Conservation (phyloP, 345 rosid species). For the Hevea brasiliensis region DNA sequence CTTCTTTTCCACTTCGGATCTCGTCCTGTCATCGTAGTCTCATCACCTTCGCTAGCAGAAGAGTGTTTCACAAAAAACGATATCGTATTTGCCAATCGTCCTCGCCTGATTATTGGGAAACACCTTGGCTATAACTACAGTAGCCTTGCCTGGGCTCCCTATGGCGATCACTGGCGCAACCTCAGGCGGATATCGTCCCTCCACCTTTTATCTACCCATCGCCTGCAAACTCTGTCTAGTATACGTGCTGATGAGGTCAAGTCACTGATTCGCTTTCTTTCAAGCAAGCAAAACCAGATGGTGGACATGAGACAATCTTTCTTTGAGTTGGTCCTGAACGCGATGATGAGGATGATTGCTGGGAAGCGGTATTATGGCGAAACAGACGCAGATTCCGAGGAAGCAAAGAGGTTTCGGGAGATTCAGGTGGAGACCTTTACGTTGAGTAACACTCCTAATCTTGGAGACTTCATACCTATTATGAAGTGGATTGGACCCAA, state of each 20-base stretch:
- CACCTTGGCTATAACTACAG: conserved; percentile 29
- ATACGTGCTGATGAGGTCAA: conserved; percentile 30
- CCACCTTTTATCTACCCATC: conserved; percentile 32
- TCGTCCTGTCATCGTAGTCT: conserved; percentile 30
- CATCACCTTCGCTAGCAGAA: conserved; percentile 27
- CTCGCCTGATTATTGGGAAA: conserved; percentile 25
- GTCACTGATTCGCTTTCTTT: conserved; percentile 5
- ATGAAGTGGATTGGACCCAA: too few species aligned
- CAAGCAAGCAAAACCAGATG: not conserved
- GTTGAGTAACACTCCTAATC: too few species aligned
- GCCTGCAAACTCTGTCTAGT: conserved; percentile 20
- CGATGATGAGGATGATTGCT: conserved; percentile 40
- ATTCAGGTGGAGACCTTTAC: too few species aligned
- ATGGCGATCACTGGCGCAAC: conserved; percentile 40
- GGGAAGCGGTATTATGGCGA: conserved; percentile 34
- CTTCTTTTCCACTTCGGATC: conserved; percentile 30
- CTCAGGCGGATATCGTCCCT: conserved; percentile 25
- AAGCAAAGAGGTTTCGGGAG: too few species aligned
- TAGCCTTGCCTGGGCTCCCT: conserved; percentile 29
- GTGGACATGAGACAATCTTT: conserved; percentile 23
- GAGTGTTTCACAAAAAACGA: conserved; percentile 43
- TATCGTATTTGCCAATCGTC: conserved; percentile 37
- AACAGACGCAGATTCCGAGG: not conserved
- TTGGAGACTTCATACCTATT: too few species aligned
- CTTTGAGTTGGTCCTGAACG: conserved; percentile 34